Evolutionary conservation across 441 rosid species (phyloP).

Genomic region (Aquilaria agallochum): DNA sequence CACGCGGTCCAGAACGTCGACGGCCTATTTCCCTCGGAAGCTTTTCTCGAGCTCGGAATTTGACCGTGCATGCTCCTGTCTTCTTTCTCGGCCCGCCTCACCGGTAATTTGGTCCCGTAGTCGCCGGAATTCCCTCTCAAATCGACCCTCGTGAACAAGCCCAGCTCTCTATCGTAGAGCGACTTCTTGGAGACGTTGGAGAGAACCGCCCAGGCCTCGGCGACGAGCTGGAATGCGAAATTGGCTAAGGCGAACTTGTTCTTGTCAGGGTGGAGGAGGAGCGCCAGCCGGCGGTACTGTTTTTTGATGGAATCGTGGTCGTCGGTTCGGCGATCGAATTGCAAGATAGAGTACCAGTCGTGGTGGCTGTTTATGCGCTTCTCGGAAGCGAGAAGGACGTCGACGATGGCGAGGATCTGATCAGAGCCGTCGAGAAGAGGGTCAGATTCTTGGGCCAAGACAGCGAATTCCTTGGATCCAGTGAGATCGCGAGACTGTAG

Average conservation of each 20-base stretch:
- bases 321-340: background rate
- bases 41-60: conserved; percentile 1
- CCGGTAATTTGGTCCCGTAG: conserved; percentile 36
- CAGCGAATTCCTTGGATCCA: background rate
- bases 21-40: conserved; percentile 18
- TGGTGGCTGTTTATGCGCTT: background rate
- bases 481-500: background rate
- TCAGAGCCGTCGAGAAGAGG: background rate
- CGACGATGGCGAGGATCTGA: background rate
- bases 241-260: conserved; percentile 73
- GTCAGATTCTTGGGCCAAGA: background rate
- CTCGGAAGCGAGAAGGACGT: background rate
- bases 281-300: conserved; percentile 49
- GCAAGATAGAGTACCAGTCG: background rate
- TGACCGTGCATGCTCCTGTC: background rate
- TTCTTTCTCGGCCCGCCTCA: conserved; percentile 28
- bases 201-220: conserved; percentile 81
- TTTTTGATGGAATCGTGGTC: background rate
- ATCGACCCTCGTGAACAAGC: conserved; percentile 56
- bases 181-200: conserved; percentile 55
- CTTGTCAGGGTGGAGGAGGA: conserved; percentile 91
- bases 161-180: conserved; percentile 55
- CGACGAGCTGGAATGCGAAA: conserved; percentile 82
- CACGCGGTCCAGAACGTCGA: conserved; percentile 86
- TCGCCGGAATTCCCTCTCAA: conserved; percentile 19